Base-by-base conservation (phyloP, 1,139 yeast species). In the Taphrina pruni region DNA sequence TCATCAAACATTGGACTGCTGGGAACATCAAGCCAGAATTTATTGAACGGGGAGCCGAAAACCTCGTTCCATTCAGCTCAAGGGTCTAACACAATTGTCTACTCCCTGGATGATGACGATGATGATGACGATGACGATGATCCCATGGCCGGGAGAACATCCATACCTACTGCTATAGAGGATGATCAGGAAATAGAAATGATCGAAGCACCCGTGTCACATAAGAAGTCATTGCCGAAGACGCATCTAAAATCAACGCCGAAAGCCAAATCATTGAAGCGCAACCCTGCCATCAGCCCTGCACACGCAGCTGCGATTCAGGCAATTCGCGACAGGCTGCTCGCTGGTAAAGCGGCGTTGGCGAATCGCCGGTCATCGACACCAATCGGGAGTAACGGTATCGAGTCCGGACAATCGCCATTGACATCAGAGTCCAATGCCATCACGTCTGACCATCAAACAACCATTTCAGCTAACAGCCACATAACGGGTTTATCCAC, bases 321-420 rank as follows among this genome's bases (percentile, higher is more conserved):
- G 5, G 32, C 54, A 2, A 21, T 50, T 50, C 54, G 54, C 4
- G 36, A 50, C 11, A 20, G 36, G 8, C 36, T 50, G 54, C 9
- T 50, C 36, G 54, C 32, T 9, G 54, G 54, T n/a, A 50, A 50
- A 35, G 54, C 54, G 11, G 36, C 36, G 2, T n/a, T 50, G 12
- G 54, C 54, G 36, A 50, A n/a, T 50, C 32, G 54, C 12, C 35
- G 54, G 5, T 21, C n/a, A 7, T 50, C 54, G n/a, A 50, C 54
- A 11, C 35, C 54, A 11, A 1, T 8, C n/a, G 1, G 32, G 32
- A 20, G 20, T 4, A 12, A 45, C 43, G 43, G 43, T 6, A 45
- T 45, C 8, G 48, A 2, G 6, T 12, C 48, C n/a, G 8, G 8
- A 45, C 8, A 20, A 14, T 12, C 20, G 8, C 20, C 48, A 7